Evolutionary conservation across 352 stramenopile genomes (phyloP).

Genomic region (Globisporangium carolinianum): DNA sequence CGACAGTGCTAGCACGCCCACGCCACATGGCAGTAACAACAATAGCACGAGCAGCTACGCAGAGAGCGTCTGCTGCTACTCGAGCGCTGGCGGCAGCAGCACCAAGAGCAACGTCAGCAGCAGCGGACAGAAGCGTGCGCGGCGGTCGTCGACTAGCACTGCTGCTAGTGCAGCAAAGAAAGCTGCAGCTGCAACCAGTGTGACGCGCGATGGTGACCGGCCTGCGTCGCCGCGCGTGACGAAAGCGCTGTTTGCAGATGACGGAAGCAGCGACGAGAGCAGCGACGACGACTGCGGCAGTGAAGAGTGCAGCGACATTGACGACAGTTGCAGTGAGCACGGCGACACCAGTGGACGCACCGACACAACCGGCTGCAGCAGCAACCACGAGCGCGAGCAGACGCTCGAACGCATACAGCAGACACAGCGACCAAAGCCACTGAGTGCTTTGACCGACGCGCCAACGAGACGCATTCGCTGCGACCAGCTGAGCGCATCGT

Average conservation of each 20-base stretch:
- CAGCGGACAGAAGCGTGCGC: constrained; percentile 11
- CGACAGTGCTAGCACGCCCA: background rate
- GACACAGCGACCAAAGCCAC: background rate
- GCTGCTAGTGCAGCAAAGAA: background rate
- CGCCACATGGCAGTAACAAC: background rate
- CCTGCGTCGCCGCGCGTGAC: constrained; percentile 16
- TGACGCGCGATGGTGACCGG: background rate
- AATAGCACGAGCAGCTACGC: constrained; percentile 5
- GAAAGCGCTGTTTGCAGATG: constrained; percentile 24
- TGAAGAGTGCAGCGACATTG: constrained; percentile 4
- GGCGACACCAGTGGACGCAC: constrained; percentile 3
- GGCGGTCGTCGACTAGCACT: background rate
- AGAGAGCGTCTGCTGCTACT: constrained; percentile 3
- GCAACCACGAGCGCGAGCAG: background rate
- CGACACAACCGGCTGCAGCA: background rate
- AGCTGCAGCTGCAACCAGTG: constrained; percentile 1
- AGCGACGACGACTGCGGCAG: constrained; percentile 15
- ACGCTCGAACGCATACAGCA: background rate
- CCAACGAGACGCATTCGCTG: background rate
- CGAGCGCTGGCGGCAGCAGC: constrained; percentile 5
- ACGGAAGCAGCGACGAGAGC: constrained; percentile 20
- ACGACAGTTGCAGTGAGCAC: background rate
- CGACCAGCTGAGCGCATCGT: background rate
- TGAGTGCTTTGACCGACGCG: background rate
- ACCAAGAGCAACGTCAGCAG: constrained; percentile 5